These are phyloP conservation scores for Ceratopteris richardii DNA, from an alignment of 75 land plant species.

Conservation along the genomic window DNA sequence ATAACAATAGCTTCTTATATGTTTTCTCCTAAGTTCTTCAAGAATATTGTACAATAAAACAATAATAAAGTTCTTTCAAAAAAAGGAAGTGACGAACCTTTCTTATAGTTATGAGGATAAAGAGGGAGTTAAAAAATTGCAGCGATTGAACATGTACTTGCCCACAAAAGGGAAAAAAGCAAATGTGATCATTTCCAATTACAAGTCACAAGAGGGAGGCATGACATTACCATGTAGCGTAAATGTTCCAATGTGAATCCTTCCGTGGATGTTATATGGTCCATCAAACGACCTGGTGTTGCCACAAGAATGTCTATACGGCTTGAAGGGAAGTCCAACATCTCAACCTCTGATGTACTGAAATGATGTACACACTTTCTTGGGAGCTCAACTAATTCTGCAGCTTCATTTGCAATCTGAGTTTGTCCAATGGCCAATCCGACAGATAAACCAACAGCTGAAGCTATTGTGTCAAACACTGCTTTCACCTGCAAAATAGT, in stretches of 20 bases:
- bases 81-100: no score
- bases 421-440: conserved; percentile 87
- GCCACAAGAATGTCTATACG: conserved; percentile 89
- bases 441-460: conserved; percentile 79
- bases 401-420: conserved; percentile 71
- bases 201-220: no score
- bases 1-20: no score
- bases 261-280: conserved; percentile 62
- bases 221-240: conserved; percentile 72
- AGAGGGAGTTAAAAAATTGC: no score
- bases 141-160: no score
- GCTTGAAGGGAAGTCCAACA: conserved; percentile 22
- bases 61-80: no score
- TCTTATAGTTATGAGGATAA: no score
- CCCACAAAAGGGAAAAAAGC: no score
- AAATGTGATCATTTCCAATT: no score
- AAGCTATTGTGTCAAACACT: conserved; percentile 77
- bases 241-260: conserved; percentile 92
- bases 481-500: conserved; percentile 93
- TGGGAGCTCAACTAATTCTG: conserved; percentile 48
- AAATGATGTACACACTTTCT: conserved; percentile 38
- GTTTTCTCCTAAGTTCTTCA: no score
- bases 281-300: conserved; percentile 95
- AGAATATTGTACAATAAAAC: no score
- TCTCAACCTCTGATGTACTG: conserved; percentile 31